Conservation (phyloP, 2,329 filamentous ascomycete species). For the Chaetomium globosum region DNA sequence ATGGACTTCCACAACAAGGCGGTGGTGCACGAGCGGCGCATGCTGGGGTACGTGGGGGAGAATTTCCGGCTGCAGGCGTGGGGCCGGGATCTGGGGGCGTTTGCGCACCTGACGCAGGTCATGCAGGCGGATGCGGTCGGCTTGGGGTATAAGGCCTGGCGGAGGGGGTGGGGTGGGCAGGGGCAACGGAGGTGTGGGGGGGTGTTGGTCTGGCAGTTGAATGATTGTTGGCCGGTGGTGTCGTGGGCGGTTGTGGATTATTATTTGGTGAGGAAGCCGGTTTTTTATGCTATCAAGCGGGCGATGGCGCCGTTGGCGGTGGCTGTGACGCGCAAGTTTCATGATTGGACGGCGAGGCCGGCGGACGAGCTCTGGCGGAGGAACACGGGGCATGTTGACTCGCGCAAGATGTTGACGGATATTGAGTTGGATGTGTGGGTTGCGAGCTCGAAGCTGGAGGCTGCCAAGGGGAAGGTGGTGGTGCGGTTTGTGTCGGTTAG, state of each 20-base stretch:
- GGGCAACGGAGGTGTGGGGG: slow-evolving; percentile 63
- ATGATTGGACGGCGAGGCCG: slow-evolving; percentile 50
- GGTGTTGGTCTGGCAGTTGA: slow-evolving; percentile 69
- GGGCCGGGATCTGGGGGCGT: slow-evolving; percentile 45
- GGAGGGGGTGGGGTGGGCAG: slow-evolving; percentile 62
- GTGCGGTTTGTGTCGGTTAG: slow-evolving; percentile 49
- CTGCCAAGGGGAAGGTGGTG: slow-evolving; percentile 37
- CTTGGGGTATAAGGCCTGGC: slow-evolving; percentile 55
- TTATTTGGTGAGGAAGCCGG: slow-evolving; percentile 66
- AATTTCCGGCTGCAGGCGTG: slow-evolving; percentile 59
- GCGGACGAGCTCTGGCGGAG: slow-evolving; percentile 39
- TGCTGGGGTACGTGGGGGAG: slow-evolving; percentile 72
- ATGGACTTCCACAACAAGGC: slow-evolving; percentile 83
- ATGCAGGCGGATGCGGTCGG: slow-evolving; percentile 55
- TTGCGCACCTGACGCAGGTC: slow-evolving; percentile 58
- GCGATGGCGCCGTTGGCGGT: slow-evolving; percentile 63
- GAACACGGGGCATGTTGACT: slow-evolving; percentile 47
- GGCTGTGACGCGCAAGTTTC: slow-evolving; percentile 52
- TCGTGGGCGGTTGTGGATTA: slow-evolving; percentile 68
- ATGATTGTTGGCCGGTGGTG: slow-evolving; percentile 70
- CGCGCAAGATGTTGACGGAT: slow-evolving; percentile 44
- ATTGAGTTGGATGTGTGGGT: slow-evolving; percentile 51
- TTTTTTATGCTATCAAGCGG: slow-evolving; percentile 51
- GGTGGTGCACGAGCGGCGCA: slow-evolving; percentile 69
- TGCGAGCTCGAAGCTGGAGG: slow-evolving; percentile 40